Evolutionary conservation across 1,284 basidiomycete genomes (phyloP).

Genomic region (Leccinum huronense): DNA sequence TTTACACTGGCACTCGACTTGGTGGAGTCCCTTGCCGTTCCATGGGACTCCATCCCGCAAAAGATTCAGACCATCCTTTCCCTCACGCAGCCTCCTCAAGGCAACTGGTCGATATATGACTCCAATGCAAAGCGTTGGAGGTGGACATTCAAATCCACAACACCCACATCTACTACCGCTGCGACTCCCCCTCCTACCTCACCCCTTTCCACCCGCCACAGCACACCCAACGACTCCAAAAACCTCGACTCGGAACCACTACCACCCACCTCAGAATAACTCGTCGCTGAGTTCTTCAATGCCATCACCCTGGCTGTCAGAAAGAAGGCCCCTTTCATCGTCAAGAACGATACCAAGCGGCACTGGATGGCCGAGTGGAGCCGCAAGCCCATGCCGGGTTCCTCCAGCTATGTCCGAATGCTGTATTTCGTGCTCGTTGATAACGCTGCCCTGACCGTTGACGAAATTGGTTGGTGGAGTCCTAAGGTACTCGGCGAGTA

Average conservation of each 20-base stretch:
- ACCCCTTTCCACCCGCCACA: background rate
- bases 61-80: too few species aligned
- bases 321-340: background rate
- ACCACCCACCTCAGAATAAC: background rate
- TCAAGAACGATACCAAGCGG: background rate
- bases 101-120: background rate
- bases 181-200: background rate
- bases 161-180: background rate
- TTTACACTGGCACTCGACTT: too few species aligned
- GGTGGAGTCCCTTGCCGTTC: too few species aligned
- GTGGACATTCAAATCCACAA: background rate
- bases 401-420: background rate
- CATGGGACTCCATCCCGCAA: too few species aligned
- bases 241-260: background rate
- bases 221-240: background rate
- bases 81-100: background rate
- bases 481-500: background rate
- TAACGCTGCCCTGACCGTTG: background rate
- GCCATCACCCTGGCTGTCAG: background rate
- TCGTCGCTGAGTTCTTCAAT: background rate
- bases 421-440: background rate
- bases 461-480: constrained; percentile 2
- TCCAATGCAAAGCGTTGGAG: background rate
- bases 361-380: constrained; percentile 9
- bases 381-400: background rate